Conservation (phyloP, 192 early-diverging fungal genomes). For the Umbelopsis sp. region DNA sequence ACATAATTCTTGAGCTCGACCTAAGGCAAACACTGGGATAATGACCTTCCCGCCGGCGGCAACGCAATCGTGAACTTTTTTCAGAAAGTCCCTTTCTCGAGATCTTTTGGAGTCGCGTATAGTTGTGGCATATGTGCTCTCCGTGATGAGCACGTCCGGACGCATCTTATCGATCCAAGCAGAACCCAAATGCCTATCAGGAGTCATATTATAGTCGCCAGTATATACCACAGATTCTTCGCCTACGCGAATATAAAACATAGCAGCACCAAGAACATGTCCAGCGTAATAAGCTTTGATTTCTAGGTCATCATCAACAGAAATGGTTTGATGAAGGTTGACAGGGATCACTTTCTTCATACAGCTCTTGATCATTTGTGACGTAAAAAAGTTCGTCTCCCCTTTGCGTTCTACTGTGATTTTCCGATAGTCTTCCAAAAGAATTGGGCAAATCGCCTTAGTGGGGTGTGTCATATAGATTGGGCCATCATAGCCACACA, state of each 20-base stretch:
- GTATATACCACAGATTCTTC: conserved; percentile 82
- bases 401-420: conserved; percentile 88
- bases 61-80: conserved; percentile 84
- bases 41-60: conserved; percentile 83
- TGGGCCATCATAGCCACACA: conserved; percentile 92
- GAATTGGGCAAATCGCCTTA: conserved; percentile 90
- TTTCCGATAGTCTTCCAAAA: conserved; percentile 94
- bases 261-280: conserved; percentile 96
- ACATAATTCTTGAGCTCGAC: conserved; percentile 96
- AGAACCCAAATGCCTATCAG: conserved; percentile 88
- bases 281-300: conserved; percentile 94
- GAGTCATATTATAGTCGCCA: conserved; percentile 91
- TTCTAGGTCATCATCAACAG: conserved; percentile 82
- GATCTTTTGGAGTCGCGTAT: conserved; percentile 93
- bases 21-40: conserved; percentile 98
- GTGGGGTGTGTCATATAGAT: conserved; percentile 99
- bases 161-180: conserved; percentile 95
- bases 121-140: conserved; percentile 96
- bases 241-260: conserved; percentile 86
- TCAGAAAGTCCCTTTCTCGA: conserved; percentile 91
- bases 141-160: conserved; percentile 94
- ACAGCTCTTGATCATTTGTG: conserved; percentile 86
- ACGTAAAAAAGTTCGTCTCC: conserved; percentile 88
- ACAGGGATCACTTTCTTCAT: conserved; percentile 94
- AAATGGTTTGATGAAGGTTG: conserved; percentile 82